phyloP scores from a whole-genome alignment of 768 basidiomycete species.

The Cubamyces lactineus region DNA sequence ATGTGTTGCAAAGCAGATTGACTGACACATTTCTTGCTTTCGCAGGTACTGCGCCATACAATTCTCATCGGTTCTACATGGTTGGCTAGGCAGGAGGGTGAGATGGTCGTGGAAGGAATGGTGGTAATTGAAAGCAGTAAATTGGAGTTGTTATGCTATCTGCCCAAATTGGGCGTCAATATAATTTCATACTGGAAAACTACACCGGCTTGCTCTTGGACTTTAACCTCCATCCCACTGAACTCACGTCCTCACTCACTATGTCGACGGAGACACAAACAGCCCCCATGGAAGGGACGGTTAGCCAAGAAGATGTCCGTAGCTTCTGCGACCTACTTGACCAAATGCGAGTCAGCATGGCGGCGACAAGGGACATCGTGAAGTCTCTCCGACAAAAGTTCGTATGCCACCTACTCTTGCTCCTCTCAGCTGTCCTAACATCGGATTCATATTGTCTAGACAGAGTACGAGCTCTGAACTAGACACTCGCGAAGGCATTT shows the following conservation, averaged over 20 bases:
- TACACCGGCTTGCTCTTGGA: not conserved
- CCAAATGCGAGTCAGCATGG: conserved; percentile 65
- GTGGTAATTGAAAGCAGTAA: too few relatives aligned
- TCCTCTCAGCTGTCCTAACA: not conserved
- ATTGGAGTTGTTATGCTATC: too few relatives aligned
- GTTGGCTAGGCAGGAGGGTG: too few relatives aligned
- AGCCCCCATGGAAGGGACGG: not conserved
- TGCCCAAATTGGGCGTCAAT: too few relatives aligned
- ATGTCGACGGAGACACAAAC: not conserved
- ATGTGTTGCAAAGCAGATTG: conserved; percentile 3
- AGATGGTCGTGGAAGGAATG: too few relatives aligned
- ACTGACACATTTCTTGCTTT: not conserved
- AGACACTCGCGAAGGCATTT: conserved; percentile 80
- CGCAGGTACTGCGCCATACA: too few relatives aligned
- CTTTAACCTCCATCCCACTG: not conserved
- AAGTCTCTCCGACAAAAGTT: conserved; percentile 60
- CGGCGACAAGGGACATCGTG: conserved; percentile 60
- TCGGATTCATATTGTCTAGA: not conserved
- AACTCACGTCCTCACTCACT: not conserved
- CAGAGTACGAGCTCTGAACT: conserved; percentile 42
- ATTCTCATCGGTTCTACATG: too few relatives aligned
- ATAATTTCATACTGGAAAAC: too few relatives aligned
- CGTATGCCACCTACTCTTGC: conserved; percentile 25
- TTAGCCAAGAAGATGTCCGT: conserved; percentile 19
- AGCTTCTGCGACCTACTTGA: conserved; percentile 39